Percentiles rank a stretch among this genome's conserved stretches.
Evolutionary conservation across 768 basidiomycete species (phyloP).

Genomic region (Lyophyllum decastes): DNA sequence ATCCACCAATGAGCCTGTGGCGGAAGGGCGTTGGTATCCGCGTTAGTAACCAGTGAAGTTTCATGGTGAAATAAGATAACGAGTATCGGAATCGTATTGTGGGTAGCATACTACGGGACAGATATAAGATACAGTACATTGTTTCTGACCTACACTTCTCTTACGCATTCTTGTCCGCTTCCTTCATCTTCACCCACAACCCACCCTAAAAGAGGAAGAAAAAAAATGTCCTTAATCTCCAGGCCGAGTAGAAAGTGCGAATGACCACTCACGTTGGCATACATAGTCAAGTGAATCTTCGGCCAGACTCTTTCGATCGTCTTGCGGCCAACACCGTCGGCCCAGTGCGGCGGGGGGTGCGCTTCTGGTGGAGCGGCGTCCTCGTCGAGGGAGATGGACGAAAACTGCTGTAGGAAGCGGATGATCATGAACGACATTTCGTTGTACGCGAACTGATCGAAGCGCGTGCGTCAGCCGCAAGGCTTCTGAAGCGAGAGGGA

Average conservation of each 20-base stretch:
- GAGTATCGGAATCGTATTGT: not conserved
- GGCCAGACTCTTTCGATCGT: constrained; percentile 51
- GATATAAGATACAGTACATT: not conserved
- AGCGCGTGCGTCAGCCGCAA: not conserved
- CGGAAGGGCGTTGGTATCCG: no score
- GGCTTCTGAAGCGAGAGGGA: not conserved
- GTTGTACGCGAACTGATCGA: constrained; percentile 52
- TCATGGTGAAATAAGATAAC: not conserved
- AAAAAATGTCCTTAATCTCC: not conserved
- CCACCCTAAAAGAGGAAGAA: constrained; percentile 40
- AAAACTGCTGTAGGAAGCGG: constrained; percentile 62
- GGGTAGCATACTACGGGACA: not conserved
- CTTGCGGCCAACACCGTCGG: constrained; percentile 44
- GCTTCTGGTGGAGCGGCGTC: constrained; percentile 47
- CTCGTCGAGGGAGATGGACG: constrained; percentile 44
- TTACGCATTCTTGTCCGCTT: constrained; percentile 25
- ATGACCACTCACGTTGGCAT: constrained; percentile 38
- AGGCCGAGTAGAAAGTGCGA: not conserved
- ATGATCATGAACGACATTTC: constrained; percentile 68
- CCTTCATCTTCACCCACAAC: constrained; percentile 52
- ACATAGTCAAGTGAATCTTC: constrained; percentile 58
- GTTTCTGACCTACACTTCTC: not conserved
- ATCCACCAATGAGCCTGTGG: no score
- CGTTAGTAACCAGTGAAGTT: no score
- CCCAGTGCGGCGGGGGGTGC: constrained; percentile 50